phyloP scores from a whole-genome alignment of 805 yeast species.

The Yueomyces sinensis region DNA sequence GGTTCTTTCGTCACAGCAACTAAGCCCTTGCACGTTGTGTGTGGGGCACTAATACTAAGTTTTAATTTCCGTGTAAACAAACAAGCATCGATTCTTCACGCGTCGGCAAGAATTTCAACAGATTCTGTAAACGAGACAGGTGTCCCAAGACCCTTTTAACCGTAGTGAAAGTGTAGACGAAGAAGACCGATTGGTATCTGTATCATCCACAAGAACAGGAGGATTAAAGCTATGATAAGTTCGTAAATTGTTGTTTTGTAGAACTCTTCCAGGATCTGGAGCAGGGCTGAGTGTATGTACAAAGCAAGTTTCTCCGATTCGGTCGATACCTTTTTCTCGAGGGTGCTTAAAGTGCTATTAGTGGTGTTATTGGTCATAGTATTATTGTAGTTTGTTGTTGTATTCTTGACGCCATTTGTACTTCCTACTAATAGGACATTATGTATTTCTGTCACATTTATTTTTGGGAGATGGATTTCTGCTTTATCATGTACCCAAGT shows the following conservation, averaged over 20 bases:
- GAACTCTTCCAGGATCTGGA: background rate
- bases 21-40: no score
- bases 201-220: background rate
- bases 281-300: no score
- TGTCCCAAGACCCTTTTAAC: no score
- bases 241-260: background rate
- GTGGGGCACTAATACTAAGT: no score
- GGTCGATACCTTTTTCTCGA: no score
- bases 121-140: no score
- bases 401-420: background rate
- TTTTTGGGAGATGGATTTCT: constrained; percentile 41
- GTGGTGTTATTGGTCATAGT: background rate
- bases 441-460: constrained; percentile 25
- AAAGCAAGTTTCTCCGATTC: no score
- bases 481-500: constrained; percentile 66
- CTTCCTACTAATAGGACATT: constrained; percentile 4
- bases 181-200: background rate
- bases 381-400: background rate
- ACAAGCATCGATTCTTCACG: no score
- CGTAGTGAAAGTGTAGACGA: background rate
- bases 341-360: constrained; percentile 3
- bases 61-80: no score
- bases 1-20: no score
- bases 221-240: background rate
- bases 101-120: no score